Percentiles rank a stretch among this genome's conserved stretches.
Evolutionary conservation across 2,329 filamentous ascomycete genomes (phyloP).

Genomic region (Penicillium sp.): DNA sequence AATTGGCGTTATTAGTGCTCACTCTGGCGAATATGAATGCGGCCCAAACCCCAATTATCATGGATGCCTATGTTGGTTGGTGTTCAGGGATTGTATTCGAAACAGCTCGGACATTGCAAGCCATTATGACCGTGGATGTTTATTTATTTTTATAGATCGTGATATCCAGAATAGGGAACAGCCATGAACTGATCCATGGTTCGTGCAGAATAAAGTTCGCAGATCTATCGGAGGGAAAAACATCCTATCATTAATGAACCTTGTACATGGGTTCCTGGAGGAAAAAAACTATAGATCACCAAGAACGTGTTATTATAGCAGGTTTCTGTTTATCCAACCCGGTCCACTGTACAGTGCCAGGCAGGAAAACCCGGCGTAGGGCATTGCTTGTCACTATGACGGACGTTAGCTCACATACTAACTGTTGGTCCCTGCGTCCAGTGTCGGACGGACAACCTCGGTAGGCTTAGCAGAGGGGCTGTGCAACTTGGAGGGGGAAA

Average conservation of each 20-base stretch:
- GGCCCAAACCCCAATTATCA: neutral
- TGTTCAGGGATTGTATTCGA: neutral
- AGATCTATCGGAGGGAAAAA: neutral
- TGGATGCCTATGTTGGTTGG: neutral
- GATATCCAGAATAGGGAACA: neutral
- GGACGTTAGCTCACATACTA: conserved; percentile 12
- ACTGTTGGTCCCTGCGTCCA: conserved; percentile 29
- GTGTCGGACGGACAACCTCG: conserved; percentile 29
- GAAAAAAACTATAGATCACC: neutral
- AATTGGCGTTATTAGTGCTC: conserved; percentile 1
- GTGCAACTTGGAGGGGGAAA: conserved; percentile 17
- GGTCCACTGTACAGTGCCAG: neutral
- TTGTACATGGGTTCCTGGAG: neutral
- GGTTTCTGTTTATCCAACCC: neutral
- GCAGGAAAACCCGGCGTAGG: neutral
- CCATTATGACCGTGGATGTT: neutral
- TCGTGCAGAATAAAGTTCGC: neutral
- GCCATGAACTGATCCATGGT: neutral
- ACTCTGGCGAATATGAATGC: neutral
- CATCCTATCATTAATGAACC: neutral
- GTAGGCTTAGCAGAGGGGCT: conserved; percentile 16
- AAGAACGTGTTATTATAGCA: neutral
- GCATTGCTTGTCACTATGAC: conserved; percentile 2
- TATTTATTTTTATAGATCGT: neutral
- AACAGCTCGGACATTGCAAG: too few species aligned